Conservation (phyloP, 176 grass and related monocot genomes). For the Oryza nivara region DNA sequence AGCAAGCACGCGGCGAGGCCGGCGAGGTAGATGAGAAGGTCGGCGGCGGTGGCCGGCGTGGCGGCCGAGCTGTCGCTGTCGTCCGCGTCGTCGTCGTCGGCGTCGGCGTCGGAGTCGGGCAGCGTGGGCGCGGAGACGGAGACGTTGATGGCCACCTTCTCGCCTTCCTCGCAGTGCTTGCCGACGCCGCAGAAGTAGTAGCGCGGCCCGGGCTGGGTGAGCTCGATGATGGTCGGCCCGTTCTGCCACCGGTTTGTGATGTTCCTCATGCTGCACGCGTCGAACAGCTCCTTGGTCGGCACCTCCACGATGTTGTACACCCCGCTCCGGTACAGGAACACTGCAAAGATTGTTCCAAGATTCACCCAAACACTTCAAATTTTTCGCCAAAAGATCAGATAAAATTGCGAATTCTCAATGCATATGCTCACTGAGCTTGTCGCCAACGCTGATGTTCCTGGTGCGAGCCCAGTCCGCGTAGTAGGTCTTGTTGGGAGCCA, state of each 20-base stretch:
- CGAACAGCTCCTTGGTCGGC: constrained; percentile 61
- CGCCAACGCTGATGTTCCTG: constrained; percentile 62
- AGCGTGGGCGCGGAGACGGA: constrained; percentile 14
- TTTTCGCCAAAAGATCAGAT: too few relatives aligned
- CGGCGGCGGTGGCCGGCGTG: not conserved
- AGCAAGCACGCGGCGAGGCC: constrained; percentile 3
- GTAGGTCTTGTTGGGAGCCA: constrained; percentile 70
- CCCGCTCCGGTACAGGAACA: constrained; percentile 77
- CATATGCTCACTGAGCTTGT: constrained; percentile 63
- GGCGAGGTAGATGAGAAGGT: not conserved
- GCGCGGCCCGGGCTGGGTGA: constrained; percentile 53
- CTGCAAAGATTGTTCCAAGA: constrained; percentile 29
- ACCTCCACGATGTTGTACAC: constrained; percentile 85
- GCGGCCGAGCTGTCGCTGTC: not conserved
- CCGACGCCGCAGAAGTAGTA: constrained; percentile 86
- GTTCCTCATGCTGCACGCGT: constrained; percentile 57
- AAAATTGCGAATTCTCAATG: not conserved
- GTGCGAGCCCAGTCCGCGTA: constrained; percentile 69
- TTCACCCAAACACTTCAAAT: not conserved
- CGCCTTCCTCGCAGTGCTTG: constrained; percentile 78
- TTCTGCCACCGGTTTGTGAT: constrained; percentile 60
- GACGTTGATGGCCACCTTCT: constrained; percentile 78
- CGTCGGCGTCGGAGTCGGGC: not conserved
- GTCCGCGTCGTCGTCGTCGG: not conserved
- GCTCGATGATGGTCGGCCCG: constrained; percentile 71